A percentile compares a stretch with the other conserved stretches of the same genome.
Evolutionary conservation across 805 yeast genomes (phyloP).

Genomic region (Metschnikowia borealis): DNA sequence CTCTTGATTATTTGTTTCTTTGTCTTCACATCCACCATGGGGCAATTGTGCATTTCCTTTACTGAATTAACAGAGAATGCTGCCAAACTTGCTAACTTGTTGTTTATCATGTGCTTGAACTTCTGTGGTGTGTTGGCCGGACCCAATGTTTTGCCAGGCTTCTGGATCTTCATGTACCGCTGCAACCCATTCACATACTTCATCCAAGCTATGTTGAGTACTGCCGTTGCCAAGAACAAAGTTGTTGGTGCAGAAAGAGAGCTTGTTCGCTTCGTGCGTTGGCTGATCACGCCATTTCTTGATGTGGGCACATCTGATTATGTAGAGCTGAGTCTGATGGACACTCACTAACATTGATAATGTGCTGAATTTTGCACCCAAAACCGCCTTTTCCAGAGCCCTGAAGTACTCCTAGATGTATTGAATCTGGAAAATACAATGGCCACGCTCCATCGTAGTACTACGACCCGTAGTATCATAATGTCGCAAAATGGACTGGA

Average conservation of each 20-base stretch:
- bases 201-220: constrained; percentile 19
- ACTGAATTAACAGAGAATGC: constrained; percentile 23
- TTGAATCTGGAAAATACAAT: too few species aligned
- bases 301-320: too few species aligned
- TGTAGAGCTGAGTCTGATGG: too few species aligned
- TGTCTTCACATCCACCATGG: constrained; percentile 22
- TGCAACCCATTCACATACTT: constrained; percentile 70
- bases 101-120: constrained; percentile 37
- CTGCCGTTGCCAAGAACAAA: constrained; percentile 47
- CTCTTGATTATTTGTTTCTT: constrained; percentile 19
- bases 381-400: too few species aligned
- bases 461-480: too few species aligned
- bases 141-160: constrained; percentile 64
- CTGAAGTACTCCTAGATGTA: too few species aligned
- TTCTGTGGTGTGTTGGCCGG: constrained; percentile 75
- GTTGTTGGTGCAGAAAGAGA: constrained; percentile 45
- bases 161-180: constrained; percentile 83
- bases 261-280: too few species aligned
- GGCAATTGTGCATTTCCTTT: constrained; percentile 22
- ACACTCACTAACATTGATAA: too few species aligned
- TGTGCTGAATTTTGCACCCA: too few species aligned
- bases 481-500: too few species aligned
- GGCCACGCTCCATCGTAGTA: too few species aligned
- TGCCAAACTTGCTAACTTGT: constrained; percentile 22
- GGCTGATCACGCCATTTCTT: too few species aligned